These are phyloP conservation scores for Teratosphaeria nubilosa DNA, from an alignment of 2,329 filamentous ascomycete species.

Conservation along the genomic window DNA sequence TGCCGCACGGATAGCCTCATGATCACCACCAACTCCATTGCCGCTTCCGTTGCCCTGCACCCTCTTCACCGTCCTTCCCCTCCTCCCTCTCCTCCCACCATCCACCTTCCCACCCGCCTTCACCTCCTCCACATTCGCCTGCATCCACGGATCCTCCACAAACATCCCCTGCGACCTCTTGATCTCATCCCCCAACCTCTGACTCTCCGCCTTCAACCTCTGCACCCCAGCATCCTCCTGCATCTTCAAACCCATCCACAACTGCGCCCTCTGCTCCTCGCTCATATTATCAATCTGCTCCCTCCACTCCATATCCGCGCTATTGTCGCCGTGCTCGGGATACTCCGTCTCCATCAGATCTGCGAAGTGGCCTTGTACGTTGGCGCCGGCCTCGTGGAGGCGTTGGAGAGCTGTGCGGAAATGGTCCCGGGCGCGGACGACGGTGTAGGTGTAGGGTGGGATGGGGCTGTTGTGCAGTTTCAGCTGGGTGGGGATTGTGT, in stretches of 20 bases:
- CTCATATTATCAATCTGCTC: not conserved
- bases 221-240: not conserved
- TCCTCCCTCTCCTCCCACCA: not conserved
- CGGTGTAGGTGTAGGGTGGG: not conserved
- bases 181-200: not conserved
- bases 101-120: not conserved
- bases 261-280: not conserved
- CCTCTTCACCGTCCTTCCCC: not conserved
- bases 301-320: not conserved
- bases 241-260: not conserved
- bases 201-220: not conserved
- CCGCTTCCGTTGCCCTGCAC: not conserved
- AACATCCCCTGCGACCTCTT: not conserved
- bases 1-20: not conserved
- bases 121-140: not conserved
- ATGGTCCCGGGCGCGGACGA: not conserved
- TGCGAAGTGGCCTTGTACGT: not conserved
- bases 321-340: not conserved
- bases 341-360: not conserved
- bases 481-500: not conserved
- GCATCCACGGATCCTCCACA: not conserved
- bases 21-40: not conserved
- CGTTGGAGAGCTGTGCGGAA: not conserved
- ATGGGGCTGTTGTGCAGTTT: not conserved
- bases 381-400: not conserved